These are phyloP conservation scores for Scenedesmus sp. DNA, from an alignment of 163 green algal genomes.

Conservation along the genomic window DNA sequence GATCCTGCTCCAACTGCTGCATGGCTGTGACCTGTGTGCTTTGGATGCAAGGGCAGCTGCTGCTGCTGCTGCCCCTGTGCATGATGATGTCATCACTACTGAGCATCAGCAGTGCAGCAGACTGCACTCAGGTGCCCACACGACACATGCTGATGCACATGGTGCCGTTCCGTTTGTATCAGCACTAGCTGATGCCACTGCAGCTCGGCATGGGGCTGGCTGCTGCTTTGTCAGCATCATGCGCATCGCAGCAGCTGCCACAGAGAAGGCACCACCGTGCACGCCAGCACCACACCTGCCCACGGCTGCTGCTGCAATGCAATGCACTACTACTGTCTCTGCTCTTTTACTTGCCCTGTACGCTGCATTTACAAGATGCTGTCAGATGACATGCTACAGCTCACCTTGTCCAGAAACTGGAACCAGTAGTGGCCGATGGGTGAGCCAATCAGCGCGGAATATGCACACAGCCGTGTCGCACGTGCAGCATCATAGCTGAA, in stretches of 20 bases:
- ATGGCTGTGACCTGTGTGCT: background rate
- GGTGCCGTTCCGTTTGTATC: too few species aligned
- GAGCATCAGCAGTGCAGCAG: background rate
- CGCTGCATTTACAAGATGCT: background rate
- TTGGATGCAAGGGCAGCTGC: background rate
- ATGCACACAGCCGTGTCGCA: slow-evolving; percentile 56
- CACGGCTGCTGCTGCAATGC: background rate
- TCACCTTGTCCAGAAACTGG: slow-evolving; percentile 66
- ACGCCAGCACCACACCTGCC: background rate
- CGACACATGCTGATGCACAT: too few species aligned
- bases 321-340: too few species aligned
- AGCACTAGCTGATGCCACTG: too few species aligned
- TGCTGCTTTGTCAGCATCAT: too few species aligned
- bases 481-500: slow-evolving; percentile 59
- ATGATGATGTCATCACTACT: background rate
- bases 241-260: too few species aligned
- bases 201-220: too few species aligned
- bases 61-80: background rate
- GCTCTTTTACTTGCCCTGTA: too few species aligned
- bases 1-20: background rate
- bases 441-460: slow-evolving; percentile 59
- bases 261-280: too few species aligned
- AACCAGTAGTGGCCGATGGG: slow-evolving; percentile 69
- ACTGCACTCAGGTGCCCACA: too few species aligned
- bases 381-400: background rate